Conservation (phyloP, 2,329 filamentous ascomycete genomes). For the Alternaria dauci region DNA sequence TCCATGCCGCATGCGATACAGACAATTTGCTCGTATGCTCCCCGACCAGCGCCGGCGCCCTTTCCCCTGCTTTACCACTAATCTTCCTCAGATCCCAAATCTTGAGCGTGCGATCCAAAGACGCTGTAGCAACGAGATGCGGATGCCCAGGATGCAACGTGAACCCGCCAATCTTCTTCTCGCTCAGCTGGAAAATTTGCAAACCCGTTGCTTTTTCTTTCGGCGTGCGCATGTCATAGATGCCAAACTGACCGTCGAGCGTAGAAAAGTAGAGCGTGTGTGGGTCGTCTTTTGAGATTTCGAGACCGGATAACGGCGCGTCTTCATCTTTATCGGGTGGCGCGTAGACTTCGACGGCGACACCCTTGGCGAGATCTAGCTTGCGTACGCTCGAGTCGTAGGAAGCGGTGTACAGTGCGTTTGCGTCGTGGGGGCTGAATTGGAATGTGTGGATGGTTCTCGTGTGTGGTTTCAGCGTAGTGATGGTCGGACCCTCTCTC, state of each 20-base stretch:
- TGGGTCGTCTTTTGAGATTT: constrained; percentile 75
- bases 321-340: constrained; percentile 75
- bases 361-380: constrained; percentile 80
- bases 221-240: constrained; percentile 75
- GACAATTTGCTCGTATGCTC: constrained; percentile 84
- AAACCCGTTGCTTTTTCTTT: constrained; percentile 58
- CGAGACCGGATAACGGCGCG: constrained; percentile 82
- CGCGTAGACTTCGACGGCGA: constrained; percentile 82
- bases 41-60: constrained; percentile 74
- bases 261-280: constrained; percentile 88
- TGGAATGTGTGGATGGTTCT: constrained; percentile 87
- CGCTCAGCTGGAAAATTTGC: constrained; percentile 77
- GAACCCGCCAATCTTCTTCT: constrained; percentile 97
- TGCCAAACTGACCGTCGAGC: constrained; percentile 79
- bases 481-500: constrained; percentile 76
- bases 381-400: constrained; percentile 94
- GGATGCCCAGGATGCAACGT: constrained; percentile 80
- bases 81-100: constrained; percentile 93
- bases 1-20: constrained; percentile 93
- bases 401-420: constrained; percentile 81
- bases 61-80: constrained; percentile 66
- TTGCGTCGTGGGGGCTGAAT: constrained; percentile 75
- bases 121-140: constrained; percentile 87
- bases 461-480: constrained; percentile 88
- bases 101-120: constrained; percentile 85